Base-by-base conservation (phyloP, 169 alveolate species). In the Babesia microti region DNA sequence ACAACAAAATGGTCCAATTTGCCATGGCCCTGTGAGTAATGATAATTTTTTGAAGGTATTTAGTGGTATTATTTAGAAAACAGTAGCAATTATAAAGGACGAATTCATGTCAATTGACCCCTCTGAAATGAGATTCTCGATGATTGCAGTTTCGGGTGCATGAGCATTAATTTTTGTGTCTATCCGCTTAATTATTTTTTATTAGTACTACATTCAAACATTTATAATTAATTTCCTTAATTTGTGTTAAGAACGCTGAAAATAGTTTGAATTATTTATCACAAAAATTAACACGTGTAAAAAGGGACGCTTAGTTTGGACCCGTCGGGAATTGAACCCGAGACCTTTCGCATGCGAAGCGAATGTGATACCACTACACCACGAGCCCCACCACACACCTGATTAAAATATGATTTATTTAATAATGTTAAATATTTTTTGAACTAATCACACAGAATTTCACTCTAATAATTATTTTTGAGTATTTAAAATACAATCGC, bases 361-460 rank as follows among this genome's bases (percentile, higher is more conserved):
- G 87, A 87, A 85, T 92, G 95, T 87, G 94, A 84, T 88, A 87
- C 95, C 94, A 79, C 95, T 88, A 88, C 94, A 88, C 95, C 89
- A 87, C 81, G 74, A 85, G 90, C 93, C 94, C 89, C n/a, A 4
- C 33, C 17, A 21, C 24, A 2, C 0, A 6, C 3, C 12, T n/a
- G n/a, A n/a, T n/a, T n/a, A n/a, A n/a, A n/a, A n/a, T n/a, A n/a
- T n/a, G n/a, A n/a, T n/a, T n/a, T n/a, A n/a, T n/a, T n/a, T n/a
- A n/a, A n/a, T n/a, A n/a, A n/a, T n/a, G n/a, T n/a, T n/a, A n/a
- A n/a, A n/a, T n/a, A n/a, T n/a, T n/a, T n/a, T n/a, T n/a, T n/a
- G n/a, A n/a, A n/a, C n/a, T n/a, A n/a, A n/a, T n/a, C n/a, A n/a
- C n/a, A n/a, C n/a, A n/a, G n/a, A n/a, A n/a, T n/a, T n/a, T n/a